Evolutionary conservation across 192 early-diverging fungal species (phyloP).

Genomic region (Funneliformis geosporum): DNA sequence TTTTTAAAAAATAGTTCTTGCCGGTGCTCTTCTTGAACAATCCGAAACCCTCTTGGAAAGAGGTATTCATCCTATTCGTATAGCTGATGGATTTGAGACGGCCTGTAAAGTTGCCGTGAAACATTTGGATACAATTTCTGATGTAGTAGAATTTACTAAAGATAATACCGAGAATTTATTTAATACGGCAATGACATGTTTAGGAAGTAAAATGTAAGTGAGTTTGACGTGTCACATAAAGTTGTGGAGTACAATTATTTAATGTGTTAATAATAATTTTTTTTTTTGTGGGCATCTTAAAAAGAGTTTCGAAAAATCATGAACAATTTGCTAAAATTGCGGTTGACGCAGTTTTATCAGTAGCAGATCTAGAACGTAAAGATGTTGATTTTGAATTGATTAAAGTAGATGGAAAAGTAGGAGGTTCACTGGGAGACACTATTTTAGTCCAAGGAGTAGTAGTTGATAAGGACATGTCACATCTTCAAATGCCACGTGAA

Average conservation of each 20-base stretch:
- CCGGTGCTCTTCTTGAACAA: conserved; percentile 96
- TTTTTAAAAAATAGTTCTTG: conserved; percentile 69
- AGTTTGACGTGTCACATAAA: neutral
- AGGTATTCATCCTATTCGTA: conserved; percentile 98
- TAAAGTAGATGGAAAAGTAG: conserved; percentile 99
- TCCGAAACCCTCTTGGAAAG: conserved; percentile 92
- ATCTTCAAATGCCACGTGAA: conserved; percentile 99
- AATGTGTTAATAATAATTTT: neutral
- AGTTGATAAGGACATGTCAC: conserved; percentile 99
- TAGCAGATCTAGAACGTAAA: conserved; percentile 97
- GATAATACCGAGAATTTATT: conserved; percentile 83
- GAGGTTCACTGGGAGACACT: conserved; percentile 94
- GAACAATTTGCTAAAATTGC: conserved; percentile 98
- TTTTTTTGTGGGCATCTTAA: neutral
- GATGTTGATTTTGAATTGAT: conserved; percentile 99
- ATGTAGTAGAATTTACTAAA: conserved; percentile 81
- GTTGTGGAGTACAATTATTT: neutral
- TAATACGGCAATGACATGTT: conserved; percentile 93
- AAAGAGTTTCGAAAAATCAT: conserved; percentile 95
- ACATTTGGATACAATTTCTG: conserved; percentile 90
- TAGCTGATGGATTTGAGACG: conserved; percentile 97
- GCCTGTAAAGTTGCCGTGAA: conserved; percentile 94
- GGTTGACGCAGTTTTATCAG: conserved; percentile 95
- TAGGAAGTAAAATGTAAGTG: conserved; percentile 98
- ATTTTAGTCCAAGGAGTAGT: conserved; percentile 95